Evolutionary conservation across 768 basidiomycete genomes (phyloP).

Genomic region (Russula virescens): DNA sequence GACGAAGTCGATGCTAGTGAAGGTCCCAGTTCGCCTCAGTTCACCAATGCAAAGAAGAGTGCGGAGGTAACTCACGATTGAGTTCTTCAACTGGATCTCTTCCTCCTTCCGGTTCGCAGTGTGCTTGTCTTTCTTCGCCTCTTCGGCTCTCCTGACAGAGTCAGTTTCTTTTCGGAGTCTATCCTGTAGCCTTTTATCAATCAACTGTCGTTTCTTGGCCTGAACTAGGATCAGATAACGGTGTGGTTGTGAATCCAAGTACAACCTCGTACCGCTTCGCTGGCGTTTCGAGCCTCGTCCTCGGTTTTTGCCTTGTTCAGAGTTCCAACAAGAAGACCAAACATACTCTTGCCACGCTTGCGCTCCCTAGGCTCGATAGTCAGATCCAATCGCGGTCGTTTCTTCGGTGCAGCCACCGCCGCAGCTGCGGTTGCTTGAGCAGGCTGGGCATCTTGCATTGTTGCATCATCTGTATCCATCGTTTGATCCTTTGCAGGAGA

Average conservation of each 20-base stretch:
- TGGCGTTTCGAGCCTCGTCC: constrained; percentile 78
- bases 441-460: constrained; percentile 25
- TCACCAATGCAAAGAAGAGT: not conserved
- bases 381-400: constrained; percentile 71
- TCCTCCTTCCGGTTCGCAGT: constrained; percentile 74
- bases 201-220: constrained; percentile 80
- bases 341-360: constrained; percentile 84
- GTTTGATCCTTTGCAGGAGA: constrained; percentile 6
- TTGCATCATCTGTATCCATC: constrained; percentile 21
- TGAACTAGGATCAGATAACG: constrained; percentile 29
- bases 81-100: constrained; percentile 75
- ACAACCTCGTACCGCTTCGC: constrained; percentile 58
- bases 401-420: constrained; percentile 40
- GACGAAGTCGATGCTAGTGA: constrained; percentile 64
- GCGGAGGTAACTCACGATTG: constrained; percentile 49
- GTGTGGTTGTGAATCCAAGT: not conserved
- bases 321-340: constrained; percentile 76
- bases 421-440: constrained; percentile 25
- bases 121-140: constrained; percentile 79
- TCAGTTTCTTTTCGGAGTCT: constrained; percentile 84
- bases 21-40: not conserved
- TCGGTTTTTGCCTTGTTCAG: constrained; percentile 85
- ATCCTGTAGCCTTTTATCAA: constrained; percentile 79
- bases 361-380: constrained; percentile 52
- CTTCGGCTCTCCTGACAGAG: constrained; percentile 77